Conservation (phyloP, 129 eudicot species). For the Centrapalus pauciflorus region DNA sequence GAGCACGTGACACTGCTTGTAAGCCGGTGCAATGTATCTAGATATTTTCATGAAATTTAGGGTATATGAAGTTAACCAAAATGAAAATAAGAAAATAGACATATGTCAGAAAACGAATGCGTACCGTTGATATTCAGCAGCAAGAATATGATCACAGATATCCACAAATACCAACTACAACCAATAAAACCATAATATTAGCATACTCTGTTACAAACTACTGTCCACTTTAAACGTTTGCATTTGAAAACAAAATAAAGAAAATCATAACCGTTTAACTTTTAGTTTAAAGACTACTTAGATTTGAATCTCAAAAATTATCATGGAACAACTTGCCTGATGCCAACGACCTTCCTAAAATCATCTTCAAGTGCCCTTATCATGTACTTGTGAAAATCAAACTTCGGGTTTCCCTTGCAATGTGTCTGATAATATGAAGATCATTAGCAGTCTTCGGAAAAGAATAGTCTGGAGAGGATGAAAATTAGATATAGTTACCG, state of each 20-base stretch:
- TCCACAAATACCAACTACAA: constrained; percentile 98
- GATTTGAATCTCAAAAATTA: not conserved
- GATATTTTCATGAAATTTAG: not conserved
- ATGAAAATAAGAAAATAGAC: not conserved
- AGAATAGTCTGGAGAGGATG: not conserved
- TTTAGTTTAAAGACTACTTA: not conserved
- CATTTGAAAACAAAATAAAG: not conserved
- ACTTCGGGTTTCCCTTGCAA: constrained; percentile 79
- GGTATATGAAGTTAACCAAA: not conserved
- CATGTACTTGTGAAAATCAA: constrained; percentile 96
- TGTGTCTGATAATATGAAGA: constrained; percentile 53
- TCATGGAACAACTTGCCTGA: constrained; percentile 66
- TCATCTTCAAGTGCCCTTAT: constrained; percentile 92
- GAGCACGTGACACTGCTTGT: no score
- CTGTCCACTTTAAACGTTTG: not conserved
- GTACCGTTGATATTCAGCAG: constrained; percentile 79
- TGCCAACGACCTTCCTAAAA: constrained; percentile 85
- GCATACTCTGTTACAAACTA: not conserved
- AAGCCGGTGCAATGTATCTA: not conserved
- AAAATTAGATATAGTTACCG: constrained; percentile 34
- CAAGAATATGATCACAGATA: constrained; percentile 74
- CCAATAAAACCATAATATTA: constrained; percentile 15
- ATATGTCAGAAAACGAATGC: not conserved
- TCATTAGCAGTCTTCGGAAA: not conserved
- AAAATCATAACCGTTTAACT: no score